These are phyloP conservation scores for Silene latifolia DNA, from an alignment of 148 eudicot genomes.

Conservation along the genomic window DNA sequence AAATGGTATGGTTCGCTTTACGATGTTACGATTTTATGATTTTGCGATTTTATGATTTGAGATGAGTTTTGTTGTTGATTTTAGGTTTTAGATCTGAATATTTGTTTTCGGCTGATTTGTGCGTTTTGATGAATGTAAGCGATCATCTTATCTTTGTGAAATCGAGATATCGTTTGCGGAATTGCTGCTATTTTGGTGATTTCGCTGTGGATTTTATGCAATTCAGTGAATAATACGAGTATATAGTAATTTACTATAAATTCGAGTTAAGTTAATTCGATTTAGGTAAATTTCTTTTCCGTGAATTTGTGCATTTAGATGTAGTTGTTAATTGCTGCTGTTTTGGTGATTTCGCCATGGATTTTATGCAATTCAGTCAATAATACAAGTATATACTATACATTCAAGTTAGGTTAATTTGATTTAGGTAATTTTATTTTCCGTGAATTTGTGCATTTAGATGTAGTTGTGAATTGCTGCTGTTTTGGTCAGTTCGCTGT, in stretches of 20 bases:
- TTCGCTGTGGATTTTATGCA: neutral
- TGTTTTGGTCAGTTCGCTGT: neutral
- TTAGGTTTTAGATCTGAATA: neutral
- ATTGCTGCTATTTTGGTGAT: neutral
- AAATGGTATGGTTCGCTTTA: constrained; percentile 45
- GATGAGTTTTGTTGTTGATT: neutral
- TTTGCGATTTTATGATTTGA: constrained; percentile 20
- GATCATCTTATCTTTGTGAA: neutral
- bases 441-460: no score
- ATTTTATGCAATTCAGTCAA: neutral
- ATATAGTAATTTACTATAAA: no score
- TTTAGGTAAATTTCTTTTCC: neutral
- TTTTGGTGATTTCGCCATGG: neutral
- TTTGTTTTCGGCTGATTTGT: neutral
- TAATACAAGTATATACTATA: no score
- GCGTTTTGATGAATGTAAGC: neutral
- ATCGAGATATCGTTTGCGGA: neutral
- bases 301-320: neutral
- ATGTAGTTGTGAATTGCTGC: no score
- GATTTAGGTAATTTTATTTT: no score
- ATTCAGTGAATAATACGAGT: neutral
- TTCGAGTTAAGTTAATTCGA: neutral
- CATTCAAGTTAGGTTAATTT: neutral
- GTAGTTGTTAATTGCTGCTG: neutral
- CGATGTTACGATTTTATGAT: neutral